These are phyloP conservation scores for Quercus phellos DNA, from an alignment of 331 rosid species.

Conservation along the genomic window DNA sequence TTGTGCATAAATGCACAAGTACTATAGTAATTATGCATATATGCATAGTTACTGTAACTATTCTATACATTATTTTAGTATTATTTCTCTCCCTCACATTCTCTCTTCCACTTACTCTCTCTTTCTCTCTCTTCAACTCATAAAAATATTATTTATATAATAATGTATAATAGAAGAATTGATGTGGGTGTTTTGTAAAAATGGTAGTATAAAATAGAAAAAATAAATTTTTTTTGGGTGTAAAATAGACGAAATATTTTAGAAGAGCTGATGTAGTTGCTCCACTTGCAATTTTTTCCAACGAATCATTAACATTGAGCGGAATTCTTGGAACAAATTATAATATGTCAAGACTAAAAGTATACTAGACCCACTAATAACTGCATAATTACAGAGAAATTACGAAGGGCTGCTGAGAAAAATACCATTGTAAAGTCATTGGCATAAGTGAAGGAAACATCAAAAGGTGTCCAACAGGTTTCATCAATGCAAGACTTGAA, in stretches of 20 bases:
- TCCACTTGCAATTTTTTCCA: too few species aligned
- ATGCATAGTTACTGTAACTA: rapidly evolving
- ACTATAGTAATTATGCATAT: rapidly evolving
- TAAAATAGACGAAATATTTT: too few species aligned
- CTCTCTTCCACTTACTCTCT: too few species aligned
- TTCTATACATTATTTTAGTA: too few species aligned
- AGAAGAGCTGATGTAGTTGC: too few species aligned
- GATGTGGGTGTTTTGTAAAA: rapidly evolving
- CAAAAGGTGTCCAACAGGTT: constrained; percentile 62
- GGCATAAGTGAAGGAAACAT: constrained; percentile 16
- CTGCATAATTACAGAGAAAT: neutral
- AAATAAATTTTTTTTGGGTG: too few species aligned
- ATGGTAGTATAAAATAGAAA: too few species aligned
- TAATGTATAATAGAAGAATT: too few species aligned
- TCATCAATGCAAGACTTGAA: constrained; percentile 51
- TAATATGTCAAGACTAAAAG: neutral
- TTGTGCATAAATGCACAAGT: too few species aligned
- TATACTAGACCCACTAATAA: neutral
- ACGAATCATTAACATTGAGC: neutral
- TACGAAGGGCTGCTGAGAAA: neutral
- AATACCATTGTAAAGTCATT: constrained; percentile 13
- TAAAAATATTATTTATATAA: too few species aligned
- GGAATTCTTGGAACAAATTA: neutral
- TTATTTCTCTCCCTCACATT: too few species aligned
- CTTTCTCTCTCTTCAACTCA: too few species aligned